Evolutionary conservation across 1,284 basidiomycete species (phyloP).

Genomic region (Ustilago tritici): DNA sequence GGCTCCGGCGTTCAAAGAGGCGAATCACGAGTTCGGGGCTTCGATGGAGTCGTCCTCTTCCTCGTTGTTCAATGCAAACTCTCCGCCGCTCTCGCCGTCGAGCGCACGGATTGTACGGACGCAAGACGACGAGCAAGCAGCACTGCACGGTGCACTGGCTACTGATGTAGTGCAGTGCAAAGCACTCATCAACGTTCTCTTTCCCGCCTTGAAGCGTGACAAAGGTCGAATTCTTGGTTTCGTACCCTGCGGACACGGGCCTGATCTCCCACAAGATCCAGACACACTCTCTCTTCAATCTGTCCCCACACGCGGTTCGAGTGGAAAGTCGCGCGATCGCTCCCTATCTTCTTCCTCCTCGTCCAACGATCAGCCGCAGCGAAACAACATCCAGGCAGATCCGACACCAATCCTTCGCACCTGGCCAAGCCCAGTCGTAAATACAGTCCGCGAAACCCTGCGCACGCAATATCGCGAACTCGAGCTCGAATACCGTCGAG

Average conservation of each 20-base stretch:
- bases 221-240: conserved; percentile 47
- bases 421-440: conserved; percentile 37
- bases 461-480: conserved; percentile 36
- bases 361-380: background rate
- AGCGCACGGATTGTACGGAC: conserved; percentile 20
- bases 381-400: background rate
- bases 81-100: conserved; percentile 47
- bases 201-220: conserved; percentile 48
- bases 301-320: conserved; percentile 7
- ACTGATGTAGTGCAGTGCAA: conserved; percentile 50
- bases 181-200: conserved; percentile 50
- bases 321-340: conserved; percentile 33
- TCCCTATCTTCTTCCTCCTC: conserved; percentile 19
- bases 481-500: conserved; percentile 26
- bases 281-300: conserved; percentile 43
- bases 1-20: conserved; percentile 30
- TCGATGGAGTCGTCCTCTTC: conserved; percentile 35
- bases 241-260: conserved; percentile 42
- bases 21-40: conserved; percentile 5
- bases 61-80: conserved; percentile 26
- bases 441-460: conserved; percentile 32
- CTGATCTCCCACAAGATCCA: conserved; percentile 39
- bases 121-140: conserved; percentile 44
- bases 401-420: conserved; percentile 14
- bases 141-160: conserved; percentile 42